Conservation (phyloP, 352 stramenopile genomes). For the Phytophthora aleatoria region DNA sequence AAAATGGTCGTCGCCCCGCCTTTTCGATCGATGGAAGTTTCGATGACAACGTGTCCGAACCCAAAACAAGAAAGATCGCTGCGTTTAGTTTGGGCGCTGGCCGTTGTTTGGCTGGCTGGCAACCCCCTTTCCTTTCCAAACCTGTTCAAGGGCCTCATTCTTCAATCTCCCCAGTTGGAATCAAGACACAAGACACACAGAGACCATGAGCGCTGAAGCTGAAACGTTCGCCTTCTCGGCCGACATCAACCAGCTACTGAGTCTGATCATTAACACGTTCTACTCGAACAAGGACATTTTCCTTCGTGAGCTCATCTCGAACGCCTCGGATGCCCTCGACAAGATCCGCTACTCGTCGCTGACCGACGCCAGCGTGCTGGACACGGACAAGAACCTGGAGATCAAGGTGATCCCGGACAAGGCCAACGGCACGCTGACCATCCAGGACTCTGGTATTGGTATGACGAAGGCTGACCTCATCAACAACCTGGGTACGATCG, state of each 20-base stretch:
- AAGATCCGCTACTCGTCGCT: constrained; percentile 98
- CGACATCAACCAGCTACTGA: constrained; percentile 99
- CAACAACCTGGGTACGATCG: constrained; percentile 99
- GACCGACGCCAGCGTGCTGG: constrained; percentile 95
- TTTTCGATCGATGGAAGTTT: constrained; percentile 38
- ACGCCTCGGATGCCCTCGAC: constrained; percentile 96
- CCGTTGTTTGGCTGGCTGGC: constrained; percentile 35
- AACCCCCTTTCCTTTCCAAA: constrained; percentile 7
- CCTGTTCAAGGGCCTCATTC: constrained; percentile 34
- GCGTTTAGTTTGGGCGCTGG: constrained; percentile 20
- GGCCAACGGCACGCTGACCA: constrained; percentile 98
- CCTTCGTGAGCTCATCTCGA: constrained; percentile 96
- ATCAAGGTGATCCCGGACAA: constrained; percentile 99
- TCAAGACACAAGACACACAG: constrained; percentile 34
- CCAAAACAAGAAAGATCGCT: constrained; percentile 33
- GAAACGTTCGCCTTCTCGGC: constrained; percentile 99
- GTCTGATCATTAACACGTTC: constrained; percentile 98
- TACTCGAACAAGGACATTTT: constrained; percentile 99
- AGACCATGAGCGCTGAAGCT: constrained; percentile 85
- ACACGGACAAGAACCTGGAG: constrained; percentile 97
- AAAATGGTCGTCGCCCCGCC: constrained; percentile 32
- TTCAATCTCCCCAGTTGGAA: constrained; percentile 66
- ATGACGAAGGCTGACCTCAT: constrained; percentile 99
- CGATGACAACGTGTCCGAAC: constrained; percentile 6
- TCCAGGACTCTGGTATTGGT: constrained; percentile 98